A percentile compares a stretch with the other conserved stretches of the same genome.
Conservation (phyloP, 2,329 filamentous ascomycete genomes). For the Periconia macrospinosa region DNA sequence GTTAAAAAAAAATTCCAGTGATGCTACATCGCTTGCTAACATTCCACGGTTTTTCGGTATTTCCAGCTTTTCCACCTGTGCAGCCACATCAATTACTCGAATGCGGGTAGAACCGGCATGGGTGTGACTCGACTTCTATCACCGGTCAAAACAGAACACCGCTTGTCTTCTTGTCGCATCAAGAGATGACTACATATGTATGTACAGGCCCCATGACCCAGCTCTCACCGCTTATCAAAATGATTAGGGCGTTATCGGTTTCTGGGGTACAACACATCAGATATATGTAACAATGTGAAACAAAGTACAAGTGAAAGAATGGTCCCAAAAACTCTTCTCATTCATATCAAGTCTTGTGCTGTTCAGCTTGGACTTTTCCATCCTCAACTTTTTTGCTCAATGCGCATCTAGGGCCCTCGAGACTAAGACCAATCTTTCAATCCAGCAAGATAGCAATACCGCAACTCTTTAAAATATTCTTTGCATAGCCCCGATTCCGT, state of each 20-base stretch:
- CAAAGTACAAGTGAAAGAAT: conserved; percentile 12
- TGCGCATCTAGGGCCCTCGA: conserved; percentile 6
- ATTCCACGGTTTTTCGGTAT: too few relatives aligned
- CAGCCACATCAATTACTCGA: neutral
- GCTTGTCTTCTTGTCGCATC: neutral
- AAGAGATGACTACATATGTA: neutral
- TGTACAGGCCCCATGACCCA: conserved; percentile 2
- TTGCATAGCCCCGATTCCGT: conserved; percentile 44
- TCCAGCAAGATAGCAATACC: conserved; percentile 17
- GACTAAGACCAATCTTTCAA: conserved; percentile 8
- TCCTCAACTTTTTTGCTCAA: neutral
- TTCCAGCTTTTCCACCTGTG: neutral
- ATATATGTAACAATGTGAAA: neutral
- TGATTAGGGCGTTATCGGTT: conserved; percentile 30
- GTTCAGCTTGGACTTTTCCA: neutral
- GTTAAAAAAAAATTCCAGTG: too few relatives aligned
- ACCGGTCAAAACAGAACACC: neutral
- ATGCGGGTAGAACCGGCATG: conserved; percentile 1
- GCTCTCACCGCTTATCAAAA: conserved; percentile 22
- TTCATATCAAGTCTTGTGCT: neutral
- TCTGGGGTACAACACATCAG: conserved; percentile 18
- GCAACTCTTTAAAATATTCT: conserved; percentile 32
- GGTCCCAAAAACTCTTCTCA: neutral
- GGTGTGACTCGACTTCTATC: neutral
- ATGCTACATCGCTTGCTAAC: too few relatives aligned